phyloP scores from a whole-genome alignment of 257 asterid species.

The Solanum virginianum region DNA sequence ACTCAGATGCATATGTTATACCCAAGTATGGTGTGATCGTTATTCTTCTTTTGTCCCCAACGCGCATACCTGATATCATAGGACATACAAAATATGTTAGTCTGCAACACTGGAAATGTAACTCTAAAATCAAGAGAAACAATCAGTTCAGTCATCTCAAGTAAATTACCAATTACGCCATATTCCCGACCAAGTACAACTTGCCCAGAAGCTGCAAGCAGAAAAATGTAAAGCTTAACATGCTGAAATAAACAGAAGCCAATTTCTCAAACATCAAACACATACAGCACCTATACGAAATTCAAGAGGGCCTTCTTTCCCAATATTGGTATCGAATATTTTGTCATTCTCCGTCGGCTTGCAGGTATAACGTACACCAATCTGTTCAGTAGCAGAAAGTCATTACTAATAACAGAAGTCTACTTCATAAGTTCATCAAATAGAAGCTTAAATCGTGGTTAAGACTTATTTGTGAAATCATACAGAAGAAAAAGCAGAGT shows the following conservation, averaged over 20 bases:
- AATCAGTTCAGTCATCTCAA: neutral
- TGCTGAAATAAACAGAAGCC: neutral
- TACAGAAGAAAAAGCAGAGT: no score
- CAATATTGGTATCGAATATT: neutral
- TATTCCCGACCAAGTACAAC: neutral
- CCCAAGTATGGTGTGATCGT: conserved; percentile 60
- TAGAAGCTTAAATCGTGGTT: no score
- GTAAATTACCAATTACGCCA: neutral
- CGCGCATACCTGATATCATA: conserved; percentile 71
- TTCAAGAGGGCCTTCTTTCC: neutral
- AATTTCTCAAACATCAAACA: neutral
- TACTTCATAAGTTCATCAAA: no score
- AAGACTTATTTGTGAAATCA: no score
- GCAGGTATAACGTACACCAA: neutral
- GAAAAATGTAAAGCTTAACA: neutral
- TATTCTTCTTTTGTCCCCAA: conserved; percentile 85
- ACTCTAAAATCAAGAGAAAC: no score
- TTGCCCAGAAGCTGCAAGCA: neutral
- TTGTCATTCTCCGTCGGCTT: neutral
- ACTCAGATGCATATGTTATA: neutral
- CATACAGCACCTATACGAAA: neutral
- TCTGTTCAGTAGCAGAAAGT: neutral
- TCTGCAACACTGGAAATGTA: neutral
- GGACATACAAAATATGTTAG: neutral
- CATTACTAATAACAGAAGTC: neutral